Percentiles rank a stretch among this genome's conserved stretches.
Conservation (phyloP, 2,329 filamentous ascomycete species). For the Orbilia blumenaviensis region DNA sequence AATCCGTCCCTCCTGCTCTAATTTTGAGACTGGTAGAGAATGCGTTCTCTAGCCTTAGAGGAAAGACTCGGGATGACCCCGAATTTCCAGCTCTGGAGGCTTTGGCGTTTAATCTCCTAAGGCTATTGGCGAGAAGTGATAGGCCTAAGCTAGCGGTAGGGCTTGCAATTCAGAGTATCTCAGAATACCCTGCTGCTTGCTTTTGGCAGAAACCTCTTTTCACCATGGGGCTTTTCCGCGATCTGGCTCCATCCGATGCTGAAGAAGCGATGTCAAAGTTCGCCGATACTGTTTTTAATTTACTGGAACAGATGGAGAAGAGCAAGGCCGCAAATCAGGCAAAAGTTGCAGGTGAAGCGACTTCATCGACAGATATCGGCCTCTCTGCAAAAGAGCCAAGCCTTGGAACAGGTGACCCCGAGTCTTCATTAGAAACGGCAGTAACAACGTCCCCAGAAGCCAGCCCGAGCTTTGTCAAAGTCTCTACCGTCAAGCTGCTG, state of each 20-base stretch:
- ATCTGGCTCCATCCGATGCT: neutral
- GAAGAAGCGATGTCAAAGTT: neutral
- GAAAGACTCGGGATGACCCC: neutral
- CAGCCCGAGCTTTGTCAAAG: neutral
- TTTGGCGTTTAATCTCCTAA: neutral
- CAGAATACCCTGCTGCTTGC: conserved; percentile 6
- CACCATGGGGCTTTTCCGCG: neutral
- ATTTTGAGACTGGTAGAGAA: neutral
- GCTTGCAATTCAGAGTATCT: neutral
- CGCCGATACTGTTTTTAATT: neutral
- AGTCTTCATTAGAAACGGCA: neutral
- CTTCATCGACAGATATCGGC: neutral
- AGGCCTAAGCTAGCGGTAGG: neutral
- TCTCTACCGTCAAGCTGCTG: conserved; percentile 23
- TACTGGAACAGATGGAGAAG: neutral
- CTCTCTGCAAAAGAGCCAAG: neutral
- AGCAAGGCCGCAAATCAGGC: neutral
- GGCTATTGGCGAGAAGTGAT: conserved; percentile 5
- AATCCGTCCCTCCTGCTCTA: neutral
- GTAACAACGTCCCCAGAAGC: neutral
- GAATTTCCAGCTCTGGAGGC: neutral
- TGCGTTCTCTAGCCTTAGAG: neutral
- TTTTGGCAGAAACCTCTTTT: neutral
- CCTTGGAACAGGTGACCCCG: neutral
- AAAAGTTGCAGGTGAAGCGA: neutral